Base-by-base conservation (phyloP, 371 early-diverging fungal genomes). In the Neoconidiobolus thromboides region DNA sequence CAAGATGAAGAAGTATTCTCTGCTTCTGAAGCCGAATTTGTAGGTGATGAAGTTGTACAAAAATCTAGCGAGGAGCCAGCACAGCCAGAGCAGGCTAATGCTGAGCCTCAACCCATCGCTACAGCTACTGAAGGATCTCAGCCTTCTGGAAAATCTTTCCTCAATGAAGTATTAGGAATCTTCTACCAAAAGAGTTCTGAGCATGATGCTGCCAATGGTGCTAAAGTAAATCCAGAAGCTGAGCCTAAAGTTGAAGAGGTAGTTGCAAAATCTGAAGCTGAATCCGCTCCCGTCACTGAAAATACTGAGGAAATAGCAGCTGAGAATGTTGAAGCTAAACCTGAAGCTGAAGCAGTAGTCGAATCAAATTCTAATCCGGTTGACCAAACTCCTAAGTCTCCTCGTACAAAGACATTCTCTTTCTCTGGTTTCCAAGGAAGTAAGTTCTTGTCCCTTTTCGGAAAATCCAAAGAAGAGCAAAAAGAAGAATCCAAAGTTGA, bases 1-100 rank as follows among this genome's bases (percentile, higher is more conserved):
- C 41, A 60, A n/a, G 54, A 54, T 41, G 61, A 60, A 26, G 26
- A 26, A 44, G 38, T 40, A 43, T 54, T 60, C 54, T 60, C 61
- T 44, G 61, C 53, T 43, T 60, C 61, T 15, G 61, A 60, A 43
- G 54, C 43, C 36, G 61, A 60, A 41, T 41, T 43, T 51, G 61
- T 52, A 44, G 37, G 46, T 38, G 53, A 60, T 41, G 60, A 59
- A 51, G 36, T 41, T 41, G 43, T 51, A n/a, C 40, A 53, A 6
- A 43, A 56, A 43, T 38, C 55, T 38, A 5, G 50, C 40, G 50
- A 3, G 3, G 40, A 51, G 60, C 40, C n/a, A 15, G 6, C 14
- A 12, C 46, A 48, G 48, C 10, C 10, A 38, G 38, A 47, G 7
- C 57, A 12, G 43, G 0, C 41, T 7, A 39, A 26, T 26, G 26